Evolutionary conservation across 768 basidiomycete species (phyloP), one percentile per base, ranked within the genome.

Genomic region (Boletus sensibilis): DNA sequence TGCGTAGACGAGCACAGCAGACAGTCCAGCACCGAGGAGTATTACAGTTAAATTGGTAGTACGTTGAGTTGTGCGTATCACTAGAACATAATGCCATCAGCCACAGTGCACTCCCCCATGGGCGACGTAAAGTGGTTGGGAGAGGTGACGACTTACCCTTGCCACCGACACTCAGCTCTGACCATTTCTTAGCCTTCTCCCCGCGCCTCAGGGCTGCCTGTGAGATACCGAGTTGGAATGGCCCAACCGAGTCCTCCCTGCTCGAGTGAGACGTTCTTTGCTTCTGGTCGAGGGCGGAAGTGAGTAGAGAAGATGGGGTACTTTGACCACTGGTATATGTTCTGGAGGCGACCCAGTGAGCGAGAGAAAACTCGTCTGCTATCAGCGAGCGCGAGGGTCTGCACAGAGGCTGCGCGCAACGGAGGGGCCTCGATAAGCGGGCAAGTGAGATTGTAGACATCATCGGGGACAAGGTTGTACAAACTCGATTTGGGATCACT

Each of bases 21-120:
- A 89, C 25, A 94, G 75, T 18, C 89, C 87, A 5, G 90, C 92
- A n/a, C 92, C 92, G 31, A 92, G 73, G 18, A 94, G 66, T 53
- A 83, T 82, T 40, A 84, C 81, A 9, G 76, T 73, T 23, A 82
- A 59, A 58, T 79, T 83, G 7, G 80, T 74, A 51, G 80, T 80
- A 46, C 82, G 72, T 38, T 80, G 78, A 1, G 83, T 80, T 37
- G 79, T 63, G 53, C 65, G 68, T 27, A 70, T 29, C 52, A 61
- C 62, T 65, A 40, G 34, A 51, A 34, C 16, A 44, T 20, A 40
- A 35, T 33, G 13, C 31, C 37, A 33, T 59, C 42, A 53, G 35
- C 35, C 14, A 40, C 18, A 34, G 29, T 13, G n/a, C n/a, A 49
- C 46, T 33, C 41, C 23, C 25, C 20, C n/a, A 44, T 21, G 29